Percentiles rank a stretch among this genome's conserved stretches.
Conservation (phyloP, 169 alveolate species). For the Ichthyophthirius multifiliis region DNA sequence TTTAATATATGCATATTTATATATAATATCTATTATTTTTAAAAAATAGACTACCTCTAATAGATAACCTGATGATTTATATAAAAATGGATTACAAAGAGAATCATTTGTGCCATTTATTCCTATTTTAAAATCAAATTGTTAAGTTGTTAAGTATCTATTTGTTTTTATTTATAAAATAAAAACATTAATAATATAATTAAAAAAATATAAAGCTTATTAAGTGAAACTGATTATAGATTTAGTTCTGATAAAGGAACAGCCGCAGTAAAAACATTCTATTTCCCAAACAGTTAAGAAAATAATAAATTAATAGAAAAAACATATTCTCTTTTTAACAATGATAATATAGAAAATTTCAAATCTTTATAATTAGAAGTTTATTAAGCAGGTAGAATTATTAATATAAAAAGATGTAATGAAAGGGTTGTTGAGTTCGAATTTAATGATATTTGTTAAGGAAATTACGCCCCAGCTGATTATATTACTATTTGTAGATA, state of each 20-base stretch:
- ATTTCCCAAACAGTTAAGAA: slow-evolving; percentile 45
- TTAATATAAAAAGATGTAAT: slow-evolving; percentile 34
- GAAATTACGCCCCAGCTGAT: slow-evolving; percentile 81
- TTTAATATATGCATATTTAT: neutral
- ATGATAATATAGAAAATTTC: slow-evolving; percentile 47
- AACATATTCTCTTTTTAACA: slow-evolving; percentile 28
- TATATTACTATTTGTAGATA: slow-evolving; percentile 52
- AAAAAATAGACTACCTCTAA: slow-evolving; percentile 69
- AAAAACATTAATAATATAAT: neutral
- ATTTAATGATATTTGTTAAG: slow-evolving; percentile 75
- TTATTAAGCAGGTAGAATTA: slow-evolving; percentile 58
- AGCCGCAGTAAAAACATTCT: slow-evolving; percentile 43
- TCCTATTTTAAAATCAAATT: slow-evolving; percentile 54
- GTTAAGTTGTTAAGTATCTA: slow-evolving; percentile 32
- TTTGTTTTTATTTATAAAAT: neutral
- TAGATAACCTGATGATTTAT: slow-evolving; percentile 87
- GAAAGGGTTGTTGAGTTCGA: slow-evolving; percentile 60
- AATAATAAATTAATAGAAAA: slow-evolving; percentile 29
- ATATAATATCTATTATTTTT: neutral
- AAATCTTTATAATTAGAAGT: slow-evolving; percentile 53
- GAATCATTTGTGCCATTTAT: slow-evolving; percentile 84
- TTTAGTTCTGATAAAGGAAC: slow-evolving; percentile 30
- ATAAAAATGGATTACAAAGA: slow-evolving; percentile 82
- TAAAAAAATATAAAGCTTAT: neutral
- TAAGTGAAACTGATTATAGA: slow-evolving; percentile 38